These are phyloP conservation scores for Rhizopogon parksii DNA, from an alignment of 1,284 basidiomycete genomes.

Conservation along the genomic window DNA sequence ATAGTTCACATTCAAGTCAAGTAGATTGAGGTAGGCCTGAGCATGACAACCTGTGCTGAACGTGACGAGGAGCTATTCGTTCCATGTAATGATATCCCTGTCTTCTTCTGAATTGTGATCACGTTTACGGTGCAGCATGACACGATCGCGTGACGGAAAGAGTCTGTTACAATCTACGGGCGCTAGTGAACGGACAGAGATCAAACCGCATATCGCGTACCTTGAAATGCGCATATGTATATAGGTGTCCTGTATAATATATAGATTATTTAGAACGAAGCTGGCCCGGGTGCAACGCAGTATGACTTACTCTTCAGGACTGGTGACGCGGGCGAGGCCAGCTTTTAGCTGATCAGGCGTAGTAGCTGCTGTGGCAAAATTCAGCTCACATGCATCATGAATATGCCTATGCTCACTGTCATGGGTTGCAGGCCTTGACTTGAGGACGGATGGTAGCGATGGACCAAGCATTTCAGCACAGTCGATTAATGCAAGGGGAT, in stretches of 20 bases:
- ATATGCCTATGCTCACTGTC: slow-evolving; percentile 37
- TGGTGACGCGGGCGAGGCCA: slow-evolving; percentile 23
- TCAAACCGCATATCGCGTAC: slow-evolving; percentile 20
- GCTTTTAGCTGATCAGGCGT: slow-evolving; percentile 34
- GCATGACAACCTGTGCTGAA: neutral
- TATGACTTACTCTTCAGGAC: slow-evolving; percentile 35
- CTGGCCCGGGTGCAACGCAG: slow-evolving; percentile 39
- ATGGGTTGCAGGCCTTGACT: slow-evolving; percentile 42
- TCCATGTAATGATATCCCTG: slow-evolving; percentile 68
- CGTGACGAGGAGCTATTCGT: slow-evolving; percentile 31
- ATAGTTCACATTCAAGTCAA: neutral
- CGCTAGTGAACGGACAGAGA: slow-evolving; percentile 4
- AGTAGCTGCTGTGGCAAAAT: slow-evolving; percentile 32
- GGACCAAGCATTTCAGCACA: slow-evolving; percentile 16
- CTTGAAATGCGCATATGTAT: slow-evolving; percentile 53
- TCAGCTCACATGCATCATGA: slow-evolving; percentile 1
- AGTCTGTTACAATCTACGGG: slow-evolving; percentile 59
- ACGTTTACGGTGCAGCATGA: slow-evolving; percentile 65
- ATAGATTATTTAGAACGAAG: neutral
- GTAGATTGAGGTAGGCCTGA: neutral
- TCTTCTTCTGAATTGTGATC: slow-evolving; percentile 61
- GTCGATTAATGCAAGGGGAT: too few species aligned
- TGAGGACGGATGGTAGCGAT: slow-evolving; percentile 49
- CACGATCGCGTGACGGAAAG: slow-evolving; percentile 61
- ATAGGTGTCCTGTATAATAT: slow-evolving; percentile 47